Base-by-base conservation (phyloP, 208 protist species). In the Acanthamoeba quina region DNA sequence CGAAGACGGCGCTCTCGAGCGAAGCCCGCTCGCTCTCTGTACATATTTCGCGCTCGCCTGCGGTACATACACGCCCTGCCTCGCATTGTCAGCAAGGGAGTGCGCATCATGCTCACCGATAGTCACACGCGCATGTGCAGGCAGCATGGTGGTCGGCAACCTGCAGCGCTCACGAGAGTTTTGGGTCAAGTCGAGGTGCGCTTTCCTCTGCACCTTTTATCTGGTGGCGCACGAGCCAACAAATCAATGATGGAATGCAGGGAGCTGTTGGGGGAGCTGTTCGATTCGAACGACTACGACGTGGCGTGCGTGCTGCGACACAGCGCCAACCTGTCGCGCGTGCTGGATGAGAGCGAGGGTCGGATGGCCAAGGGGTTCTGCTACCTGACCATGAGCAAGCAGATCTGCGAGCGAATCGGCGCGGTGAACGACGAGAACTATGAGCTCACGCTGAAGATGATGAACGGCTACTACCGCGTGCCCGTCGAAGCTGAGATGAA, bases 311-410 rank as follows among this genome's bases (percentile, higher is more conserved):
- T 86, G 49, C 78, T 86, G 5, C 78, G 78, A 5, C 47, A 86
- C 49, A 62, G 78, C 49, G 10, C 78, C 47, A 56, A 86, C 78
- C 3, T 86, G 7, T 62, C 47, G 44, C 44, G 78, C 13, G 78
- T 86, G 52, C 34, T 86, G 29, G 78, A 62, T n/a, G 78, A 86
- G 11, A 26, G 49, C n/a, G 78, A 86, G 52, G 78, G 24, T 11
- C 78, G 78, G 49, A 62, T 62, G 78, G 52, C 78, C 24, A 86
- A 54, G 26, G 78, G 78, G 6, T 41, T 86, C 47, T 86, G 62
- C 78, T 86, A 86, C 52, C 78, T 86, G 49, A 86, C 78, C 49
- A 17, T 86, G 29, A 86, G 78, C 78, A 86, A 86, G 78, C 78
- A 86, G 78, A 86, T 86, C 21, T 62, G 26, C 49, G 78, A 86